A percentile compares a stretch with the other conserved stretches of the same genome.
Conservation (phyloP, 345 rosid species). For the Syzygium aqueum region DNA sequence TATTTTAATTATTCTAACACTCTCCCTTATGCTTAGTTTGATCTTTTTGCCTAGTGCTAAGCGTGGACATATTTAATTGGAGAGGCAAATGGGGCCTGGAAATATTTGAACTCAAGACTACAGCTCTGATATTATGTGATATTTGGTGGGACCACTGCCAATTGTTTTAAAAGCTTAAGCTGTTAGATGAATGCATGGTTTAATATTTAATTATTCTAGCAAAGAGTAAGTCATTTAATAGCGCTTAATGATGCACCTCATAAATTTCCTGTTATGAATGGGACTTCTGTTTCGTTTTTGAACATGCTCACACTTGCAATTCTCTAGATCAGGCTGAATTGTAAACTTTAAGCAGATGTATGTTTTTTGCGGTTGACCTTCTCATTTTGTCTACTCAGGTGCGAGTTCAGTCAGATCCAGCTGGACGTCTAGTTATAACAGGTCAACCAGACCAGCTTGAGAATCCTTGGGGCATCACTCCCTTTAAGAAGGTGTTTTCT, state of each 20-base stretch:
- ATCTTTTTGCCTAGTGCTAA: no score
- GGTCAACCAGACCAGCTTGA: constrained; percentile 77
- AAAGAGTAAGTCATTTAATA: not conserved
- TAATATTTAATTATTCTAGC: no score
- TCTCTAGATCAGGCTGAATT: not conserved
- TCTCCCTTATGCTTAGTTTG: no score
- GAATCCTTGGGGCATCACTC: constrained; percentile 88
- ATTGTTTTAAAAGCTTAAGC: no score
- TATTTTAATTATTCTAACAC: no score
- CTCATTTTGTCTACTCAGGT: constrained; percentile 32
- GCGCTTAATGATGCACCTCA: not conserved
- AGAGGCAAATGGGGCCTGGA: no score
- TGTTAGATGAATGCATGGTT: no score
- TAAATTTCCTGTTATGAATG: not conserved
- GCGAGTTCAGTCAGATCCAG: constrained; percentile 83
- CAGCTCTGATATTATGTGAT: no score
- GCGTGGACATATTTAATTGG: no score
- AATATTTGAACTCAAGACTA: no score
- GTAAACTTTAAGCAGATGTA: not conserved
- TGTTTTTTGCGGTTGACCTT: not conserved
- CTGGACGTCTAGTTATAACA: constrained; percentile 65
- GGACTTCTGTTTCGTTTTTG: not conserved
- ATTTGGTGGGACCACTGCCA: no score
- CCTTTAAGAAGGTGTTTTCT: constrained; percentile 66
- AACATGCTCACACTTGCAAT: not conserved